Conservation (phyloP, 2,329 filamentous ascomycete species). For the Sclerotinia spermophila region DNA sequence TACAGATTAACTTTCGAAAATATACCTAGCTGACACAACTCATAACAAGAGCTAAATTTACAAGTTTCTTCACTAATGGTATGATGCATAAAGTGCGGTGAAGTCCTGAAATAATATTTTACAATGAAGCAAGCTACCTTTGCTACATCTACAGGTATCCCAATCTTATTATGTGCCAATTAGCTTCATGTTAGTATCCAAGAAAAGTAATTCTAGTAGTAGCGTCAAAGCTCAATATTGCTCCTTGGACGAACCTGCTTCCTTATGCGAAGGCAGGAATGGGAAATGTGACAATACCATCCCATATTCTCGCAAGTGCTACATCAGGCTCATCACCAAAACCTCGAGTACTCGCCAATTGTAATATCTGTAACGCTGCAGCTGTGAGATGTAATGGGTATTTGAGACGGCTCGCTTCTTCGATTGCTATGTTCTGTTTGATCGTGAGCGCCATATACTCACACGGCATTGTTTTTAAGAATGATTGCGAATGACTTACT, state of each 20-base stretch:
- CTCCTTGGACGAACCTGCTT: not conserved
- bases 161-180: not conserved
- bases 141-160: not conserved
- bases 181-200: too few species aligned
- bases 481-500: not conserved
- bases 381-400: constrained; percentile 40
- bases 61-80: not conserved
- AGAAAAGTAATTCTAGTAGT: not conserved
- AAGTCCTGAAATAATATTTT: not conserved
- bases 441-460: constrained; percentile 24
- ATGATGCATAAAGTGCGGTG: not conserved
- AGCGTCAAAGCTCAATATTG: not conserved
- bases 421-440: constrained; percentile 37
- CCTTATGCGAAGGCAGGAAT: not conserved
- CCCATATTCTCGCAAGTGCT: constrained; percentile 42
- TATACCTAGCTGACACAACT: not conserved
- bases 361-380: constrained; percentile 39
- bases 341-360: constrained; percentile 37
- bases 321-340: constrained; percentile 39
- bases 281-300: constrained; percentile 23
- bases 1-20: not conserved
- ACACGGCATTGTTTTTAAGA: not conserved
- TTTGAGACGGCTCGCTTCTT: constrained; percentile 34
- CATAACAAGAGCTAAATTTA: not conserved
- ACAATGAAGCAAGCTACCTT: not conserved